Conservation (phyloP, 116 monocot genomes). For the Iris pallida region DNA sequence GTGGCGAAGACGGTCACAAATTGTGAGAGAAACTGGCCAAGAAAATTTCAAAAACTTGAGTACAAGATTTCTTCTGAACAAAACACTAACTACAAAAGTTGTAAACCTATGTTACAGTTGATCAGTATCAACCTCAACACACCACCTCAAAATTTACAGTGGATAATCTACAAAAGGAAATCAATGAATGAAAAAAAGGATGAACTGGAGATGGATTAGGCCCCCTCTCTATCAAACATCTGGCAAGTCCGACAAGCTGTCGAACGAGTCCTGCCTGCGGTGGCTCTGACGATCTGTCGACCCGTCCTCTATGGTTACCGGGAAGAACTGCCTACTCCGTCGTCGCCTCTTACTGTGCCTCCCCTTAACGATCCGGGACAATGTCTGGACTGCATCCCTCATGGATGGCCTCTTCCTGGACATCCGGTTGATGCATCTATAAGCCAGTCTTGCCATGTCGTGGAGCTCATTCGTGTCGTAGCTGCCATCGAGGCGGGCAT, state of each 20-base stretch:
- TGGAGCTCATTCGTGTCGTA: constrained; percentile 58
- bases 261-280: constrained; percentile 36
- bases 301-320: constrained; percentile 23
- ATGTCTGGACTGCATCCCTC: constrained; percentile 69
- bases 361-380: constrained; percentile 31
- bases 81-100: too few species aligned
- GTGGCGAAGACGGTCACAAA: too few species aligned
- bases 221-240: constrained; percentile 29
- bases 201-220: background rate
- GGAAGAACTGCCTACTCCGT: constrained; percentile 17
- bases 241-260: constrained; percentile 34
- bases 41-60: too few species aligned
- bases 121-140: too few species aligned
- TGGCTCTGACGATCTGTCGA: constrained; percentile 33
- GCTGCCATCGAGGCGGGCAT: constrained; percentile 56
- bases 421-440: constrained; percentile 55
- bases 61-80: too few species aligned
- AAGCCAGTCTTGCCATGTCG: constrained; percentile 56
- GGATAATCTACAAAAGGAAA: background rate
- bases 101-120: too few species aligned
- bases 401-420: constrained; percentile 69
- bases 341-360: constrained; percentile 24
- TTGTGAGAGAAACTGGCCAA: too few species aligned
- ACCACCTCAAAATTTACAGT: too few species aligned
- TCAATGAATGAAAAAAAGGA: constrained; percentile 4